phyloP scores from a whole-genome alignment of 2,329 filamentous ascomycete species.

The Beauveria pseudobassiana region DNA sequence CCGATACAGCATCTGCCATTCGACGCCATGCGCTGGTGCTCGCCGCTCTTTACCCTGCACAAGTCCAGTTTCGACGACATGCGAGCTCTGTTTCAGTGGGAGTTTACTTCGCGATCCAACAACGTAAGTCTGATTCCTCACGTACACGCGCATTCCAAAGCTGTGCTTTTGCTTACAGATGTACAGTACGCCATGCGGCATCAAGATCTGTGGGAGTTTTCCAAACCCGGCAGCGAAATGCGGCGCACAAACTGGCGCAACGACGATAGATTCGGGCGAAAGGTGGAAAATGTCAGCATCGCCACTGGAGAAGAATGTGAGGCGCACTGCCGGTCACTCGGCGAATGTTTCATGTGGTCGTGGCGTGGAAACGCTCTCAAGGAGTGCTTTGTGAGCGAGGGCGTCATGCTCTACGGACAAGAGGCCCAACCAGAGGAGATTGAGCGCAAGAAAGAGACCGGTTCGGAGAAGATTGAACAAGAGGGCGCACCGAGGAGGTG shows the following conservation, averaged over 20 bases:
- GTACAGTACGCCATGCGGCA: conserved; percentile 3
- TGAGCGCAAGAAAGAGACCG: neutral
- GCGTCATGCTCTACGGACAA: neutral
- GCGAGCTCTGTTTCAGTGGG: conserved; percentile 13
- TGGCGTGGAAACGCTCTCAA: neutral
- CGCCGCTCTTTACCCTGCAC: conserved; percentile 13
- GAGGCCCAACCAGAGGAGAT: neutral
- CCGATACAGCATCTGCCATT: conserved; percentile 1
- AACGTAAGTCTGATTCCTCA: neutral
- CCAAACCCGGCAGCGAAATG: neutral
- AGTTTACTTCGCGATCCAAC: conserved; percentile 9
- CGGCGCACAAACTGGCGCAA: conserved; percentile 10
- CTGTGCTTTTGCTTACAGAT: neutral
- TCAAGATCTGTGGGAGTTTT: conserved; percentile 7
- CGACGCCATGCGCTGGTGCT: conserved; percentile 13
- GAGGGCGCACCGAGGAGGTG: too few species aligned
- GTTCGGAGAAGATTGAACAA: too few species aligned
- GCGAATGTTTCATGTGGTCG: conserved; percentile 2
- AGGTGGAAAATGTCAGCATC: neutral
- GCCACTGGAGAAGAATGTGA: neutral
- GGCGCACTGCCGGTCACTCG: neutral
- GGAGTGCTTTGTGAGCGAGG: conserved; percentile 1
- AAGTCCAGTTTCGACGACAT: conserved; percentile 9
- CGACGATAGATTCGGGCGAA: neutral
- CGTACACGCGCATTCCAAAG: too few species aligned